These are phyloP conservation scores for Sporothrix protearum DNA, from an alignment of 2,329 filamentous ascomycete genomes.

Conservation along the genomic window DNA sequence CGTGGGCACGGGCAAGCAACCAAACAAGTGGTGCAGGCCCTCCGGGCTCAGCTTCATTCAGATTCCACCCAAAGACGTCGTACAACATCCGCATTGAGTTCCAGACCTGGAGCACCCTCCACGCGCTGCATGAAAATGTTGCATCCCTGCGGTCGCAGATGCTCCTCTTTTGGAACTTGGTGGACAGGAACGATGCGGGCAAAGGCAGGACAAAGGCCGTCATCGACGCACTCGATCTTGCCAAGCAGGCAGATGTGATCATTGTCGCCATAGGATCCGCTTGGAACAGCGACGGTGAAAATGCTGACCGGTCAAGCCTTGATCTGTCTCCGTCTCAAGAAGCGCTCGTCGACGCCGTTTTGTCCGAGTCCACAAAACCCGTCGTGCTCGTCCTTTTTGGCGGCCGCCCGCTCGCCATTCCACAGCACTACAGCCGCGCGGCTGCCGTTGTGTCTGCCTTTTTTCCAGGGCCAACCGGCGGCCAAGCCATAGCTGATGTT, in stretches of 20 bases:
- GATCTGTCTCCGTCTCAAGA: neutral
- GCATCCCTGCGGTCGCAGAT: neutral
- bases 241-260: neutral
- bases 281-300: conserved; percentile 9
- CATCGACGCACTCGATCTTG: neutral
- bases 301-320: neutral
- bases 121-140: neutral
- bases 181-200: neutral
- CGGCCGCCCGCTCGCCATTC: neutral
- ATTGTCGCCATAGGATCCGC: conserved; percentile 2
- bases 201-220: neutral
- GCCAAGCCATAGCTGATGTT: neutral
- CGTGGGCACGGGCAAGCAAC: neutral
- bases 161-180: conserved; percentile 3
- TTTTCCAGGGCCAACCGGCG: neutral
- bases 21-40: neutral
- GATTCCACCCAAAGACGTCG: neutral
- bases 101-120: neutral
- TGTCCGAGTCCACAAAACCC: neutral
- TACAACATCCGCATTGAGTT: neutral
- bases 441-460: neutral
- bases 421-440: conserved; percentile 1
- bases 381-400: conserved; percentile 14
- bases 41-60: neutral
- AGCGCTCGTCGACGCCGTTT: neutral